Base-by-base conservation (phyloP, 192 early-diverging fungal species). In the Backusella mclennaniae region DNA sequence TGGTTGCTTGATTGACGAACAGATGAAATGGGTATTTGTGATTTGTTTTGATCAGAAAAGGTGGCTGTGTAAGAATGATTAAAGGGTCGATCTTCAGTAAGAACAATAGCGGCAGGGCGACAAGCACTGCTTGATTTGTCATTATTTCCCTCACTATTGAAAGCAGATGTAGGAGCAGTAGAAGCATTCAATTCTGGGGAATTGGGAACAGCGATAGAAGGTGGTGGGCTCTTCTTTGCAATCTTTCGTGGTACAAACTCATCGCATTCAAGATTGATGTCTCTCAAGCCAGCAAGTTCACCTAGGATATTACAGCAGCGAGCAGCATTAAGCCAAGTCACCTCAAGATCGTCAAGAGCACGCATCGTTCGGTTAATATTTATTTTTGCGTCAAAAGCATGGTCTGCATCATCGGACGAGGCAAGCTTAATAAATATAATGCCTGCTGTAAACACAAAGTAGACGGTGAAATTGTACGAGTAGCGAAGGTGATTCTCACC, bases 361-460 rank as follows among this genome's bases (percentile, higher is more conserved):
- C 77, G 73, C 76, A 82, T 77, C 2, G 78, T 78, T 36, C 73
- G 77, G 70, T 77, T 82, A 56, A 82, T 72, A 52, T 77, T 77
- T 42, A 82, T 73, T 56, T 83, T 76, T 29, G 77, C 78, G 14
- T 80, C 76, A 69, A 75, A 77, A 3, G 82, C 76, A 14, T 59
- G 35, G n/a, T 76, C 68, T 26, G 36, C 42, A 14, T 75, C 73
- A 19, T 36, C 17, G 2, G 73, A 77, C 1, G 82, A 39, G 1
- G 78, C 82, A n/a, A 69, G 56, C 29, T 83, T 77, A 63, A 80
- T 74, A 75, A 83, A 83, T n/a, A 80, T 75, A 31, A 79, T 80
- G 23, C 82, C 78, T 14, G 82, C 78, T 9, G 82, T 80, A 69
- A 80, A 79, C 0, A 77, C 71, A 44, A 70, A 73, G 46, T 75